phyloP scores from a whole-genome alignment of 2,329 filamentous ascomycete genomes.

The Pyrenophora tritici-repentis region DNA sequence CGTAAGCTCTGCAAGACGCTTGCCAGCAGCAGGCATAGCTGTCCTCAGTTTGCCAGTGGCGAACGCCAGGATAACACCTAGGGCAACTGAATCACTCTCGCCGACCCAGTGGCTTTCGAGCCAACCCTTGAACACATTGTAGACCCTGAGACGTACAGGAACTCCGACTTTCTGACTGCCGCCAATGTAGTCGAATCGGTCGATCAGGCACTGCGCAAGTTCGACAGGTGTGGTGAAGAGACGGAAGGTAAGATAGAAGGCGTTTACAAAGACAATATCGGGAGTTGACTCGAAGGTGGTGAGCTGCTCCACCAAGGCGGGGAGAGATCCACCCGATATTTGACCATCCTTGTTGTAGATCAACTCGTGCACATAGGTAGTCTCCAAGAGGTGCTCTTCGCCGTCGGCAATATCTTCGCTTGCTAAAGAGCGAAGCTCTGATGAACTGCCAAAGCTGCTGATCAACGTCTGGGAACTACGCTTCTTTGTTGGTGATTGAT shows the following conservation, averaged over 20 bases:
- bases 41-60: slow-evolving; percentile 72
- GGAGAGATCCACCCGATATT: slow-evolving; percentile 88
- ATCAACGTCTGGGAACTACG: slow-evolving; percentile 63
- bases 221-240: slow-evolving; percentile 83
- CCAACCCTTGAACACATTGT: slow-evolving; percentile 97
- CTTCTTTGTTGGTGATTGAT: slow-evolving; percentile 60
- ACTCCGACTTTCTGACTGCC: slow-evolving; percentile 75
- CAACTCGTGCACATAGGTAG: slow-evolving; percentile 88
- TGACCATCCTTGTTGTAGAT: slow-evolving; percentile 94
- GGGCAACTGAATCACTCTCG: slow-evolving; percentile 75
- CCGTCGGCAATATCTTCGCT: slow-evolving; percentile 78
- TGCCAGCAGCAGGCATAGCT: slow-evolving; percentile 75
- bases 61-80: slow-evolving; percentile 78
- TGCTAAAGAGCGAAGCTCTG: slow-evolving; percentile 66
- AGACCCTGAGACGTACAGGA: slow-evolving; percentile 86
- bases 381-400: slow-evolving; percentile 84
- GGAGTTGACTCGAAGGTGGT: slow-evolving; percentile 93
- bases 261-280: slow-evolving; percentile 87
- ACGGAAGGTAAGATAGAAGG: slow-evolving; percentile 95
- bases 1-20: slow-evolving; percentile 77
- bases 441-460: slow-evolving; percentile 68
- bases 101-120: slow-evolving; percentile 93
- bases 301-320: slow-evolving; percentile 89
- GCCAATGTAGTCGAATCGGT: slow-evolving; percentile 89
- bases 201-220: slow-evolving; percentile 81